Conservation (phyloP, 2,329 filamentous ascomycete genomes). For the Bipolaris gigantea region DNA sequence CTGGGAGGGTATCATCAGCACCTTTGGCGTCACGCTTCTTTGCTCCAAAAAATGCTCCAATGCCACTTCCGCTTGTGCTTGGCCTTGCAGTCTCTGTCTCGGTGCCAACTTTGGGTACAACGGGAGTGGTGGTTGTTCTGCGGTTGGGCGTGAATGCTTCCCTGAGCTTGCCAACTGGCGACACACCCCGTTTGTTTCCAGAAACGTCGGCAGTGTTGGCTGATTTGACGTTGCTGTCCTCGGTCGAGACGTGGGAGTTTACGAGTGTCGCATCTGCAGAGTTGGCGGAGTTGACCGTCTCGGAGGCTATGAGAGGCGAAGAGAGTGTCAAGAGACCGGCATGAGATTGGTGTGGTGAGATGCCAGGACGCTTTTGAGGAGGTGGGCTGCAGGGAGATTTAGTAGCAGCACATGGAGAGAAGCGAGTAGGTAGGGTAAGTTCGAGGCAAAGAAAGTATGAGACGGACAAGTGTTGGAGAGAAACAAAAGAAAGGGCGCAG, state of each 20-base stretch:
- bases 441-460: slow-evolving; percentile 19
- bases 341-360: slow-evolving; percentile 54
- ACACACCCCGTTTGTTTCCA: slow-evolving; percentile 61
- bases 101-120: slow-evolving; percentile 31
- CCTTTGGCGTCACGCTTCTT: slow-evolving; percentile 38
- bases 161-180: slow-evolving; percentile 71
- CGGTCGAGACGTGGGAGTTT: slow-evolving; percentile 37
- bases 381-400: slow-evolving; percentile 35
- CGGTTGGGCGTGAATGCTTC: slow-evolving; percentile 63
- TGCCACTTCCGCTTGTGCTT: slow-evolving; percentile 44
- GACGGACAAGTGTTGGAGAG: slow-evolving; percentile 5
- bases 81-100: slow-evolving; percentile 47
- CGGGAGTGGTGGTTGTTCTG: slow-evolving; percentile 21
- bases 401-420: slow-evolving; percentile 24
- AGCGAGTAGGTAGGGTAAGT: slow-evolving; percentile 17
- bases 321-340: slow-evolving; percentile 53
- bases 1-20: slow-evolving; percentile 32
- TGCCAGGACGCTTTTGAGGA: slow-evolving; percentile 41
- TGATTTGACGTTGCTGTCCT: slow-evolving; percentile 34
- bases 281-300: slow-evolving; percentile 41
- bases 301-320: slow-evolving; percentile 50
- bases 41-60: slow-evolving; percentile 49
- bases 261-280: slow-evolving; percentile 29
- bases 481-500: slow-evolving; percentile 19
- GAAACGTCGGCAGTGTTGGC: slow-evolving; percentile 39